A percentile compares a stretch with the other conserved stretches of the same genome.
Evolutionary conservation across 768 basidiomycete genomes (phyloP).

Genomic region (Cystobasidium tubakii): DNA sequence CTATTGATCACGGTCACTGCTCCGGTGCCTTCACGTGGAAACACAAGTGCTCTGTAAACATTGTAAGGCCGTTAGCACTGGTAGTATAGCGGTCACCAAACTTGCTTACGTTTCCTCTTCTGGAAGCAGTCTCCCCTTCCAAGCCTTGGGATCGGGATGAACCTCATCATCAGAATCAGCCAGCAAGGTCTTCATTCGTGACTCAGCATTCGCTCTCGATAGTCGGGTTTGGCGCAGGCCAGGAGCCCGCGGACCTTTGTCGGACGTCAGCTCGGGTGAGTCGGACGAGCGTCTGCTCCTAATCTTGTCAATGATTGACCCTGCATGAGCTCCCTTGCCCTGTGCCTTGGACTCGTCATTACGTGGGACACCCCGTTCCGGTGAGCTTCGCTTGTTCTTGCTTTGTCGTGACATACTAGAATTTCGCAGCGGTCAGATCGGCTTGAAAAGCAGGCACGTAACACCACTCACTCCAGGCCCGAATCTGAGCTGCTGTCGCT

Average conservation of each 20-base stretch:
- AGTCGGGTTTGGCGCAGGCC: not conserved
- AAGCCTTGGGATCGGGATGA: not conserved
- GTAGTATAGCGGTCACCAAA: not conserved
- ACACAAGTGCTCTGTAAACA: constrained; percentile 23
- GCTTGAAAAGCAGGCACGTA: too few species aligned
- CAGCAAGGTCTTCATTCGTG: not conserved
- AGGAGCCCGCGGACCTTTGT: not conserved
- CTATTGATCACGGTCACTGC: constrained; percentile 69
- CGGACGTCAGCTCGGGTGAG: not conserved
- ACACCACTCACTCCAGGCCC: not conserved
- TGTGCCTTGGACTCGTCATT: too few species aligned
- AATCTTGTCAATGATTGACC: not conserved
- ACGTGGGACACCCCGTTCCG: too few species aligned
- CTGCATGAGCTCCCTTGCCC: too few species aligned
- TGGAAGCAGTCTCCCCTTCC: not conserved
- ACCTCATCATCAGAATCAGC: not conserved
- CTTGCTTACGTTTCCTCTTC: constrained; percentile 1
- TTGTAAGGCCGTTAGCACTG: too few species aligned
- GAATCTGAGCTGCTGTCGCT: not conserved
- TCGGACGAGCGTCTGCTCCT: not conserved
- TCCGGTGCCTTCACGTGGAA: constrained; percentile 35
- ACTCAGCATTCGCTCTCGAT: not conserved
- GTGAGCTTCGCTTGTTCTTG: too few species aligned
- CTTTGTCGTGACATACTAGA: not conserved
- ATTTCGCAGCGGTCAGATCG: too few species aligned